Conservation (phyloP, 306 rosid species). For the Cicer yamashitae region DNA sequence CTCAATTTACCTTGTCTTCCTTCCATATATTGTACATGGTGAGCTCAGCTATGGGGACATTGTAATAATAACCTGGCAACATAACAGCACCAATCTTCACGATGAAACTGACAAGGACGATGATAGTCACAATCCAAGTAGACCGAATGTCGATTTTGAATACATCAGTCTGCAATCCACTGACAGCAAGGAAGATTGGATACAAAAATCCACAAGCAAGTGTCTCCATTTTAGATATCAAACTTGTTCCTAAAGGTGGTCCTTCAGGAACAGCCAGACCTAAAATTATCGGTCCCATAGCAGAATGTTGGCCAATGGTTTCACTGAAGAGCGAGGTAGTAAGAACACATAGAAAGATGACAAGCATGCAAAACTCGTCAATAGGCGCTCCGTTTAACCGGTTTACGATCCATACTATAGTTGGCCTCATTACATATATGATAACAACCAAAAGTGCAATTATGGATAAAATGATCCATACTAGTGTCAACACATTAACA, state of each 20-base stretch:
- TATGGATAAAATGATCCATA: slow-evolving; percentile 29
- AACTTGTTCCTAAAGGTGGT: slow-evolving; percentile 65
- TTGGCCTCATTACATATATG: slow-evolving; percentile 46
- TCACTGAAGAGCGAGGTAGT: slow-evolving; percentile 51
- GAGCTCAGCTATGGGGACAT: slow-evolving; percentile 55
- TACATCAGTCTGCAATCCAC: slow-evolving; percentile 63
- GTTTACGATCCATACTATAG: slow-evolving; percentile 32
- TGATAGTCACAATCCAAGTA: slow-evolving; percentile 25
- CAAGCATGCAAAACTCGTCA: slow-evolving; percentile 33
- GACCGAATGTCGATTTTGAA: slow-evolving; percentile 34
- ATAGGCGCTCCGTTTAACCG: slow-evolving; percentile 41
- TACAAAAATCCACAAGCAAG: slow-evolving; percentile 49
- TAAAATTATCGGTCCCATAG: slow-evolving; percentile 59
- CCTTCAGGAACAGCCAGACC: slow-evolving; percentile 69
- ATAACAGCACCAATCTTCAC: slow-evolving; percentile 63
- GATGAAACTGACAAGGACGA: slow-evolving; percentile 39
- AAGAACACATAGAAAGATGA: slow-evolving; percentile 48
- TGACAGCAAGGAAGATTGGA: slow-evolving; percentile 64
- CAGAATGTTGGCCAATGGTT: slow-evolving; percentile 60
- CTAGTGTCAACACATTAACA: background rate
- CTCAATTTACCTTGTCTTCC: slow-evolving; percentile 48
- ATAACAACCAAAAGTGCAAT: slow-evolving; percentile 16
- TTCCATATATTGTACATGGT: slow-evolving; percentile 55
- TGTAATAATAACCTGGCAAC: slow-evolving; percentile 51
- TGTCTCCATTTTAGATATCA: slow-evolving; percentile 56